Evolutionary conservation across 805 yeast species (phyloP), one percentile per base, ranked within the genome.

Genomic region (Teunomyces panamensis): DNA sequence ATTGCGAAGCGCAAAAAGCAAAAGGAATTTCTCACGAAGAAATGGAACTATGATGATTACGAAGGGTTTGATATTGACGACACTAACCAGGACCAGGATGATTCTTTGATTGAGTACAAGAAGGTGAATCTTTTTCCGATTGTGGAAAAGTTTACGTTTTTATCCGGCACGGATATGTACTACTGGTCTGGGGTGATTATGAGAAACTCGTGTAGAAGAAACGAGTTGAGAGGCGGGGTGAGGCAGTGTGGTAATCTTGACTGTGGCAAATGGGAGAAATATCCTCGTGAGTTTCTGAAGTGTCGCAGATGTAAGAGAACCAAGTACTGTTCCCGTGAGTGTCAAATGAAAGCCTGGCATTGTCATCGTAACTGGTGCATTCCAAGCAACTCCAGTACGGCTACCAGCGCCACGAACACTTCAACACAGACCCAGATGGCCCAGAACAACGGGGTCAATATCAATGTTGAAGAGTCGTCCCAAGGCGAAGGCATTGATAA

Each of bases 111-210:
- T 26, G 79, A 80, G 20, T 76, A 73, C 52, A 73, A 75, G 47
- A 66, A 68, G 46, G 68, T 84, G 27, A 89, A 92, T 62, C 69
- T 92, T 26, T 92, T 94, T 69, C 96, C 96, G 8, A 68, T 92
- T 55, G 97, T 92, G 33, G 99, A 92, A 65, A 84, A 87, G 64
- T 92, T 89, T 63, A 92, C 98, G 0, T 74, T 78, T 45, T 69
- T 75, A 42, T 80, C 85, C 55, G 81, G 89, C 3, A 80, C 84
- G 37, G 97, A 91, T 56, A 82, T 90, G 74, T 85, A 87, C 56
- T 90, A 91, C 66, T 92, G 99, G 99, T 89, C 97, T 2, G 94
- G 96, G 3, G 96, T 92, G n/a, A 89, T 91, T 34, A 94, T 94
- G 91, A 77, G 98, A 47, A 94, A 94, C 65, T 90, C 96, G 1